These are phyloP conservation scores for Phialophora verrucosa DNA, from an alignment of 2,329 filamentous ascomycete species.

Conservation along the genomic window DNA sequence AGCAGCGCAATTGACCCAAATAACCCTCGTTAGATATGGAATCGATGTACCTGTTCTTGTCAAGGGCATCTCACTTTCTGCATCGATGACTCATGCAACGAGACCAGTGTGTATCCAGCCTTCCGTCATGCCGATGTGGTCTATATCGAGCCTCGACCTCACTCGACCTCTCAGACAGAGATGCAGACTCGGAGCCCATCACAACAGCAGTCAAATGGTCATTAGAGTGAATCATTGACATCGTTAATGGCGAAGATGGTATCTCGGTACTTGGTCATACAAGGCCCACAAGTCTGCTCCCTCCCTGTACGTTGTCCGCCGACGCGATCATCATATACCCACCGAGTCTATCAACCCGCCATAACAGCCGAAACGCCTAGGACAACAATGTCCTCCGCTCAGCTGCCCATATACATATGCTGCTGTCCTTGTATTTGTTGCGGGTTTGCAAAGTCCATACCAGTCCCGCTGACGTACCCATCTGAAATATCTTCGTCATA, in stretches of 20 bases:
- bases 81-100: neutral
- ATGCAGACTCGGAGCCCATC: neutral
- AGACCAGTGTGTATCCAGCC: neutral
- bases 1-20: neutral
- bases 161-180: neutral
- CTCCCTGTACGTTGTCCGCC: conserved; percentile 19
- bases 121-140: neutral
- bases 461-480: conserved; percentile 44
- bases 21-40: neutral
- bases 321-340: conserved; percentile 7
- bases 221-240: conserved; percentile 19
- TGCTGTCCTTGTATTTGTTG: conserved; percentile 3
- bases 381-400: conserved; percentile 12
- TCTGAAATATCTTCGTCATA: conserved; percentile 65
- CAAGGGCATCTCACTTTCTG: neutral
- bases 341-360: conserved; percentile 13
- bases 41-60: neutral
- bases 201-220: neutral
- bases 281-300: conserved; percentile 6
- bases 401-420: conserved; percentile 33
- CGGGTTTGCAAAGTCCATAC: conserved; percentile 35
- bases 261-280: conserved; percentile 17
- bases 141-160: neutral
- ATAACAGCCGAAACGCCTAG: neutral
- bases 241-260: conserved; percentile 21